Evolutionary conservation across 805 yeast species (phyloP), one percentile per base, ranked within the genome.

Genomic region (Barnettozyma wickerhamii): DNA sequence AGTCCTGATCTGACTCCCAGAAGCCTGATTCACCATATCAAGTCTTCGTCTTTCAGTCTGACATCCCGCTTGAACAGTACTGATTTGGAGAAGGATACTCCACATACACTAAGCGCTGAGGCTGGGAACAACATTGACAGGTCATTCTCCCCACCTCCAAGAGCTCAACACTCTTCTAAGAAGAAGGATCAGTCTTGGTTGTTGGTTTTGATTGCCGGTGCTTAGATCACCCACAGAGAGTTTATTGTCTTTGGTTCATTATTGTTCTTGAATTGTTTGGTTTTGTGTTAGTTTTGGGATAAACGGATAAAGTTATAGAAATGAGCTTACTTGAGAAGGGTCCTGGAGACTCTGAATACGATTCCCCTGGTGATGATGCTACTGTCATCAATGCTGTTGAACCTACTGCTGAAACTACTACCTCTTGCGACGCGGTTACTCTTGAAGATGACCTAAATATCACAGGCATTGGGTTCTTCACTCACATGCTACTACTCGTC

Each of bases 151-250:
- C n/a, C n/a, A n/a, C n/a, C n/a, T n/a, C n/a, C n/a, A n/a, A n/a
- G n/a, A n/a, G n/a, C n/a, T n/a, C n/a, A n/a, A n/a, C n/a, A n/a
- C n/a, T n/a, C n/a, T n/a, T n/a, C n/a, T n/a, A 40, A 34, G 26
- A 49, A 46, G 37, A 49, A 46, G 28, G 59, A 55, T 33, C 52
- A 55, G 26, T 52, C 56, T 2, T 55, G 59, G 59, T 48, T 55
- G 34, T 45, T 55, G 36, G 33, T 53, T 29, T 48, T 51, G 46
- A 44, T 53, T 37, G 33, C 44, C 19, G 58, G 48, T 12, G 48
- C 58, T 32, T 55, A 37, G 12, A 30, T 18, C 18, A 30, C 33
- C n/a, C n/a, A n/a, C n/a, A n/a, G n/a, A n/a, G n/a, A n/a, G n/a
- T n/a, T n/a, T n/a, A n/a, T n/a, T n/a, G n/a, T n/a, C n/a, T n/a